Evolutionary conservation across 495 filamentous ascomycete genomes (phyloP), one percentile per base, ranked within the genome.

Genomic region (Neurospora sp.): DNA sequence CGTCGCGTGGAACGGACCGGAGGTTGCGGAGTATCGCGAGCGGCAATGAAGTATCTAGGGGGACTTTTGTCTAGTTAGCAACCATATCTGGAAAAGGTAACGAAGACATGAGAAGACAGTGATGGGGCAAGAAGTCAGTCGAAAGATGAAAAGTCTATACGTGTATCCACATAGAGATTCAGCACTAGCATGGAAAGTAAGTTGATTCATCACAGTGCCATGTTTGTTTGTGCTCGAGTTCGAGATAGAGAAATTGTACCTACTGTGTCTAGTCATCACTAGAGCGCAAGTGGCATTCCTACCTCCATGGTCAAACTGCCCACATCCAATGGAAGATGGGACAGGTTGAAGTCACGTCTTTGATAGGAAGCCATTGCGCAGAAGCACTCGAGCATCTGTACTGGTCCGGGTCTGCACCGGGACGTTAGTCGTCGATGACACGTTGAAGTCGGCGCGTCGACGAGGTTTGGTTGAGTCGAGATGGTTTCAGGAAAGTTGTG

Each of bases 101-200:
- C 43, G 71, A 37, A 43, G 72, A 17, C 40, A 69, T 48, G 10
- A 48, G 2, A 70, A 62, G 74, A 39, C 36, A 36, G 42, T 28
- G 17, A 21, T 45, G 75, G 48, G 75, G 72, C 71, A 66, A 71
- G 48, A 71, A 79, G 72, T 97, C 93, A 97, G 93, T 85, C 87
- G 93, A 96, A 94, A 96, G 93, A 95, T 96, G 93, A 96, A 96
- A 96, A 96, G 91, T 84, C 89, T 91, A 85, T 89, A 88, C 86
- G 85, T 82, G 84, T 86, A 89, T 92, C 90, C 90, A 94, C 90
- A 86, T 88, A 84, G 79, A 81, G 84, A 79, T 74, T 97, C 92
- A 90, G 93, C 83, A 86, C 94, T 94, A 94, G 92, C 92, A 94
- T 94, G 92, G 92, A 94, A 92, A 86, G 88, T 89, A 86, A 86